Evolutionary conservation across 225 moss, liverwort and hornwort species (phyloP).

Genomic region (Pleurozium schreberi): DNA sequence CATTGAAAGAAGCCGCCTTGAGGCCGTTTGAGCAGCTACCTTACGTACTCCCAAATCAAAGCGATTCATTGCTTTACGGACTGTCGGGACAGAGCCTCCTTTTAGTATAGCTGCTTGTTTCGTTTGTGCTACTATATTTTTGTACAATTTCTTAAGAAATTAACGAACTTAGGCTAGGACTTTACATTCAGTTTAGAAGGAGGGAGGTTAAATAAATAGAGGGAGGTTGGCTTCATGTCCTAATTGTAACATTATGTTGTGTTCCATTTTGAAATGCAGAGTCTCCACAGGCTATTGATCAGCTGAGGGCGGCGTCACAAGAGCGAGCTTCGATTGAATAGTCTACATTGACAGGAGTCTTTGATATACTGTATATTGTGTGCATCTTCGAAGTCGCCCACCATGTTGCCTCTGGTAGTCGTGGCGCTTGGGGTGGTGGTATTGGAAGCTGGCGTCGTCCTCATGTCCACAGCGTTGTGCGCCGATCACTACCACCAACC

Average conservation of each 20-base stretch:
- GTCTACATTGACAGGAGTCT: not conserved
- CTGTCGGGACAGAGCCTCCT: too few species aligned
- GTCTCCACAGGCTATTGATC: not conserved
- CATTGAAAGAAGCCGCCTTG: too few species aligned
- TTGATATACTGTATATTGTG: too few species aligned
- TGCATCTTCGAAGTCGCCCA: not conserved
- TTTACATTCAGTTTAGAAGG: not conserved
- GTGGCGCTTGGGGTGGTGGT: not conserved
- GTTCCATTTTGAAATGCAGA: not conserved
- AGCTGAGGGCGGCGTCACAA: too few species aligned
- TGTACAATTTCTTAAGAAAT: not conserved
- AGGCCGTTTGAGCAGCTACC: not conserved
- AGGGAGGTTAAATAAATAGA: too few species aligned
- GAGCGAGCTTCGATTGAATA: not conserved
- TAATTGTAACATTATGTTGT: not conserved
- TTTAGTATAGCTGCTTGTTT: not conserved
- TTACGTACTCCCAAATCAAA: not conserved
- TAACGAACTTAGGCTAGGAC: not conserved
- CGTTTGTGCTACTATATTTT: not conserved
- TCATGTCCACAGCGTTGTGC: slow-evolving; percentile 11
- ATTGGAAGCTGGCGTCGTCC: not conserved
- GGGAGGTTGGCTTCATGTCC: too few species aligned
- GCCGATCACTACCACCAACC: not conserved
- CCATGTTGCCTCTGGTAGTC: slow-evolving; percentile 1
- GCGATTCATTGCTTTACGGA: too few species aligned